Evolutionary conservation across 257 asterid species (phyloP), one percentile per base, ranked within the genome.

Genomic region (Catharanthus roseus): DNA sequence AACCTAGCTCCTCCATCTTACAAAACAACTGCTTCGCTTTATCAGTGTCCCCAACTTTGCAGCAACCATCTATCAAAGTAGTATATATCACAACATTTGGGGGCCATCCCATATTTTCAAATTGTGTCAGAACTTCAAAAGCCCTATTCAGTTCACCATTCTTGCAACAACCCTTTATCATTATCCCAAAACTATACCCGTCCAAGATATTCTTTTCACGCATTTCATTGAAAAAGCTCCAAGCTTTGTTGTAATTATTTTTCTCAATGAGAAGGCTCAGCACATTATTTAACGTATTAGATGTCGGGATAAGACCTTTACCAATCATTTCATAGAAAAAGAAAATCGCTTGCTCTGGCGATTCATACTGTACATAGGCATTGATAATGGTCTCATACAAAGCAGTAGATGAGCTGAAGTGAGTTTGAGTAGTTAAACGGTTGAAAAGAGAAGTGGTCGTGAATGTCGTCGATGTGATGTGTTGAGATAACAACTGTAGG

Each of bases 131-230:
- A 63, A 79, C 80, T 53, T 71, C 81, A 78, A 90, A 88, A 61
- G 83, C 93, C 68, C 82, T 78, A 63, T 78, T 29, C 54, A 90
- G 63, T 36, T 83, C 82, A 65, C 84, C 86, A 72, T 68, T 76
- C 11, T 82, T 88, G 78, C 90, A 84, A 73, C 91, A 88, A 73
- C 93, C 96, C 75, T 88, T 90, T 66, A 88, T 79, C 87, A 88
- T 69, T 62, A 90, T 85, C 77, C 97, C 93, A 66, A 86, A 90
- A 44, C 90, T 90, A 78, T 88, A 83, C 74, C 55, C 72, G 77
- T 88, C 93, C 81, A 84, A 34, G 7, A 74, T 78, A 58, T 67
- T 69, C 58, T 74, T 74, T 1, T 75, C 76, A 75, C 72, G 81
- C 66, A 84, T 82, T 47, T 71, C 82, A 77, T 71, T 80, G 36